Conservation (phyloP, 2,329 filamentous ascomycete genomes). For the Apiospora sp. region DNA sequence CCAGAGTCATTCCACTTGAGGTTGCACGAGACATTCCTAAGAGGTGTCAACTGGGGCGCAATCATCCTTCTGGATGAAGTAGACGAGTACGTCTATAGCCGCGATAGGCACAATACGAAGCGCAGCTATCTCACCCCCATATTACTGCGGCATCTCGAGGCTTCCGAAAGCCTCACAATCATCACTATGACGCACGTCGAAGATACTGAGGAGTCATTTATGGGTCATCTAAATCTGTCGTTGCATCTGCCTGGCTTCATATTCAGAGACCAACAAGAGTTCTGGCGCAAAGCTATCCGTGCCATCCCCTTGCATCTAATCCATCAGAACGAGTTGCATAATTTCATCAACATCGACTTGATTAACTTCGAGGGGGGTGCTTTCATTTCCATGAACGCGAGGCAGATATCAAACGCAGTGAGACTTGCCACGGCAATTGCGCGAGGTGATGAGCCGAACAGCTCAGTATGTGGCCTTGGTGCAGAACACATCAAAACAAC, state of each 20-base stretch:
- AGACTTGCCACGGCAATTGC: not conserved
- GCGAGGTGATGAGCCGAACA: not conserved
- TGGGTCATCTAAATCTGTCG: not conserved
- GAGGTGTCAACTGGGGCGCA: slow-evolving; percentile 32
- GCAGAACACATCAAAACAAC: not conserved
- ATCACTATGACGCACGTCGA: not conserved
- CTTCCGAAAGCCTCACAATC: not conserved
- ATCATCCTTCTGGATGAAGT: slow-evolving; percentile 32
- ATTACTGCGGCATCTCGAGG: not conserved
- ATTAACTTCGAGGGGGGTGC: too few relatives aligned
- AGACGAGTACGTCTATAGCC: slow-evolving; percentile 29
- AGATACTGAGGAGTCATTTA: not conserved
- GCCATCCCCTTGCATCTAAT: too few relatives aligned
- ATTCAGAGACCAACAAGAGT: not conserved
- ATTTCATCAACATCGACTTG: too few relatives aligned
- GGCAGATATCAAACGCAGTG: not conserved
- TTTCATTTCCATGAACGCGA: too few relatives aligned
- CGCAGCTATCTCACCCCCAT: not conserved
- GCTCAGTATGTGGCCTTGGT: not conserved
- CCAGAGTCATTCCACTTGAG: slow-evolving; percentile 28
- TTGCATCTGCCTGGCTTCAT: not conserved
- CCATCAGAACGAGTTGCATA: too few relatives aligned
- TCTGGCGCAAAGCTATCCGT: too few relatives aligned
- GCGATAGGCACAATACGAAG: not conserved
- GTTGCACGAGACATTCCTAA: slow-evolving; percentile 27